These are phyloP conservation scores for Curvularia eragrostidis DNA, from an alignment of 2,329 filamentous ascomycete species.

Conservation along the genomic window DNA sequence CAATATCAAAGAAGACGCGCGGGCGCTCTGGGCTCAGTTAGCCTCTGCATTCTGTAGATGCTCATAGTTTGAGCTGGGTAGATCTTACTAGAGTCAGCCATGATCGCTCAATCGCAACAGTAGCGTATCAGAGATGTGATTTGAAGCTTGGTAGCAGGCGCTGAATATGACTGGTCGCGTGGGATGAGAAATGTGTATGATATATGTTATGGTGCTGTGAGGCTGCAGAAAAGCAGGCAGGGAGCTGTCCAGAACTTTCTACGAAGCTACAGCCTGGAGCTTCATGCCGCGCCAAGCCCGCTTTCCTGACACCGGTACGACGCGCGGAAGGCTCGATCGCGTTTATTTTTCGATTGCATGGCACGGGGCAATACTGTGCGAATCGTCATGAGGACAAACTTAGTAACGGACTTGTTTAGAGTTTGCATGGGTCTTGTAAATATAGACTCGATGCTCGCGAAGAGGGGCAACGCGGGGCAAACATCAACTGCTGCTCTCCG, in stretches of 20 bases:
- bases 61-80: neutral
- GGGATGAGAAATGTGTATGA: constrained; percentile 6
- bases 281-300: constrained; percentile 32
- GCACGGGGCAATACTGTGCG: neutral
- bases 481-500: neutral
- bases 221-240: constrained; percentile 30
- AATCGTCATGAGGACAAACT: neutral
- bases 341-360: neutral
- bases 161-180: neutral
- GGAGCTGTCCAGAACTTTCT: constrained; percentile 47
- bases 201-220: constrained; percentile 16
- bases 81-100: constrained; percentile 37
- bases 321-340: neutral
- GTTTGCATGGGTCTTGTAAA: constrained; percentile 14
- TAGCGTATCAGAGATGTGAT: neutral
- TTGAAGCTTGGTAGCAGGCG: neutral
- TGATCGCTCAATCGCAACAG: constrained; percentile 23
- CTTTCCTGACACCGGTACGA: constrained; percentile 16
- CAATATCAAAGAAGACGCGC: constrained; percentile 92
- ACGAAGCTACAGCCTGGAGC: constrained; percentile 32
- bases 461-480: constrained; percentile 43
- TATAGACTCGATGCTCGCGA: constrained; percentile 14
- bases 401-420: neutral
- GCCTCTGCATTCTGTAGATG: neutral
- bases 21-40: constrained; percentile 62